Evolutionary conservation across 2,329 filamentous ascomycete genomes (phyloP).

Genomic region (Escovopsis weberi): DNA sequence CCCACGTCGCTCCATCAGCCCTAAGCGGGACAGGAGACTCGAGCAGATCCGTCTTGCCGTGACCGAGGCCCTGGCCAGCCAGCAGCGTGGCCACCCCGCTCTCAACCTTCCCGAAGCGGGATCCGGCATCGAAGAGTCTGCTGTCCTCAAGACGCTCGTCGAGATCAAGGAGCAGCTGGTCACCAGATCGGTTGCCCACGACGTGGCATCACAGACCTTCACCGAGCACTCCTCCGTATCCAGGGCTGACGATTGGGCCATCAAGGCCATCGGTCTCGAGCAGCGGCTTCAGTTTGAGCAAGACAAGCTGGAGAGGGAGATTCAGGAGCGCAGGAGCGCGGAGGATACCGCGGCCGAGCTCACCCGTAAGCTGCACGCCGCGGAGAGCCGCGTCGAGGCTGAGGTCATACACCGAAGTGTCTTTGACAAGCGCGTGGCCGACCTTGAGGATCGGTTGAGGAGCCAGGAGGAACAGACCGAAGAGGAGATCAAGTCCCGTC

Average conservation of each 20-base stretch:
- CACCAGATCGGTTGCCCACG: slow-evolving; percentile 11
- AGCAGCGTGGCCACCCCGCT: slow-evolving; percentile 29
- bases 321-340: slow-evolving; percentile 31
- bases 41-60: slow-evolving; percentile 68
- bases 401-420: slow-evolving; percentile 47
- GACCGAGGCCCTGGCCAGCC: slow-evolving; percentile 54
- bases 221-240: slow-evolving; percentile 43
- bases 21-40: slow-evolving; percentile 60
- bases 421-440: slow-evolving; percentile 46
- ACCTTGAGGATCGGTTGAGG: slow-evolving; percentile 55
- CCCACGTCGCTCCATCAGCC: slow-evolving; percentile 57
- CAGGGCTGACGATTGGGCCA: slow-evolving; percentile 33
- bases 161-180: slow-evolving; percentile 40
- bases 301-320: slow-evolving; percentile 33
- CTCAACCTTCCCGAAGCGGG: slow-evolving; percentile 12
- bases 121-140: slow-evolving; percentile 25
- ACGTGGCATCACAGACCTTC: slow-evolving; percentile 31
- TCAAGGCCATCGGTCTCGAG: slow-evolving; percentile 44
- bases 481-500: slow-evolving; percentile 46
- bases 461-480: slow-evolving; percentile 49
- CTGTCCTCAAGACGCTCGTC: slow-evolving; percentile 52
- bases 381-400: slow-evolving; percentile 43
- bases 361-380: slow-evolving; percentile 37
- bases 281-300: slow-evolving; percentile 36
- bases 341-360: slow-evolving; percentile 41